Percentiles rank a stretch among this genome's conserved stretches.
These are phyloP conservation scores for Pleurotus cornucopiae DNA, from an alignment of 768 basidiomycete genomes.

Conservation along the genomic window DNA sequence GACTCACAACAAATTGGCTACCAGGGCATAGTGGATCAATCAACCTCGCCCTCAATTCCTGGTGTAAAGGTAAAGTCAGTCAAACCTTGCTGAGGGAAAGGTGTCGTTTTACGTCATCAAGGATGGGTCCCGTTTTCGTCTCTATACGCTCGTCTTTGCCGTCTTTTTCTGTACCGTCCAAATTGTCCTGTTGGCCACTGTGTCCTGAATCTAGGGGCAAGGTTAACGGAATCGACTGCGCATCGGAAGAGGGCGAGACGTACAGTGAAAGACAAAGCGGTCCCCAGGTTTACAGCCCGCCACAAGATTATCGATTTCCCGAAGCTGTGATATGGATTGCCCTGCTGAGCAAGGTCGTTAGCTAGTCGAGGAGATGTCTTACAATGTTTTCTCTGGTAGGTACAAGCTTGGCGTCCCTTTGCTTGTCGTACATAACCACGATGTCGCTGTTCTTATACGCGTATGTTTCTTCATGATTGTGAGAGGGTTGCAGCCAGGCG, in stretches of 20 bases:
- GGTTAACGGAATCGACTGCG: no score
- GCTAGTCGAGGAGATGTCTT: conserved; percentile 10
- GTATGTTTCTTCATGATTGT: conserved; percentile 25
- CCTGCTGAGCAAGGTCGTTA: not conserved
- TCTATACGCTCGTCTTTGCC: conserved; percentile 37
- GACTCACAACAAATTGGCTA: conserved; percentile 13
- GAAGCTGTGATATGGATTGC: conserved; percentile 23
- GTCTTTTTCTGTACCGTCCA: conserved; percentile 34
- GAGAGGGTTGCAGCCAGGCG: not conserved
- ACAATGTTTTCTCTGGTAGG: conserved; percentile 46
- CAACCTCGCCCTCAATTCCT: conserved; percentile 17
- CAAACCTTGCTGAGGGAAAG: not conserved
- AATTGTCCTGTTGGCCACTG: conserved; percentile 29
- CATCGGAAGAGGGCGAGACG: conserved; percentile 10
- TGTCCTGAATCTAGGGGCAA: conserved; percentile 36
- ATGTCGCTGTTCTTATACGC: conserved; percentile 35
- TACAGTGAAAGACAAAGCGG: conserved; percentile 56
- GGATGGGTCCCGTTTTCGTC: not conserved
- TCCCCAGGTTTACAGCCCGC: conserved; percentile 42
- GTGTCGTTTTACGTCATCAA: conserved; percentile 1
- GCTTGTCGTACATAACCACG: conserved; percentile 38
- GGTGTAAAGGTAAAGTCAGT: not conserved
- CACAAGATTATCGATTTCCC: conserved; percentile 40
- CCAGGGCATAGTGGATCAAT: conserved; percentile 19
- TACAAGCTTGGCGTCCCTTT: conserved; percentile 20